phyloP scores from a whole-genome alignment of 768 basidiomycete genomes.

The Trametes gibbosa region DNA sequence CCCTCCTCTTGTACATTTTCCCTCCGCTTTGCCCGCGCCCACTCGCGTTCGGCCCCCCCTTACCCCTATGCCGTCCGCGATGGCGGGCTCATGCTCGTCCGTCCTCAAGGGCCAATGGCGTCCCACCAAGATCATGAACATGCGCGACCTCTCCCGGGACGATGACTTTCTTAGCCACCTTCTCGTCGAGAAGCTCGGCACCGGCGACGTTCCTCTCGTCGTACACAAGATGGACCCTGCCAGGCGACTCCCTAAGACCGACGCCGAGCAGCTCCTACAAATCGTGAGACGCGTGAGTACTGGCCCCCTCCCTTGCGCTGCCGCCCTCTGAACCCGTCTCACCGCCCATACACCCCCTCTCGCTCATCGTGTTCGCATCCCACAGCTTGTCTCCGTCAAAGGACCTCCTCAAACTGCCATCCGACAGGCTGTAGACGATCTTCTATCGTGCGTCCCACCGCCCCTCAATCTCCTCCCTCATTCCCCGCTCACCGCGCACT shows the following conservation, averaged over 20 bases:
- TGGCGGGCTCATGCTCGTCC: constrained; percentile 23
- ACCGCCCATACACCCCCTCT: constrained; percentile 28
- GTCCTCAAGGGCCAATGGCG: constrained; percentile 50
- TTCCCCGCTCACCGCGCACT: constrained; percentile 24
- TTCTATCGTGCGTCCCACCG: constrained; percentile 60
- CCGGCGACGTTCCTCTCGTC: constrained; percentile 71
- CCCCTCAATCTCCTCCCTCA: constrained; percentile 23
- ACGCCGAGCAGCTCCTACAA: constrained; percentile 61
- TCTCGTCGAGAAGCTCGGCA: constrained; percentile 85
- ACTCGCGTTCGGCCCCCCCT: constrained; percentile 7
- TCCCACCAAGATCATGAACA: constrained; percentile 87
- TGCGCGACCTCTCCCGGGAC: constrained; percentile 85
- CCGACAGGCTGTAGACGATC: constrained; percentile 72
- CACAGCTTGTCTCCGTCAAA: constrained; percentile 60
- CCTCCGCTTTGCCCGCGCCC: constrained; percentile 11
- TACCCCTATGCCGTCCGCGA: constrained; percentile 23
- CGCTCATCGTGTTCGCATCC: neutral
- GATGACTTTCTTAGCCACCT: constrained; percentile 90
- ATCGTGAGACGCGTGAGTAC: constrained; percentile 74
- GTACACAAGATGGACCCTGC: constrained; percentile 90
- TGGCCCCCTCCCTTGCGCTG: constrained; percentile 19
- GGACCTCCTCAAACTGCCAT: constrained; percentile 50
- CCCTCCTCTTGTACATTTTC: neutral
- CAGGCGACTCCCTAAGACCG: constrained; percentile 73
- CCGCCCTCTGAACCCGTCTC: constrained; percentile 27